Conservation (phyloP, 495 filamentous ascomycete species). For the Hyaloscypha hepaticicola region DNA sequence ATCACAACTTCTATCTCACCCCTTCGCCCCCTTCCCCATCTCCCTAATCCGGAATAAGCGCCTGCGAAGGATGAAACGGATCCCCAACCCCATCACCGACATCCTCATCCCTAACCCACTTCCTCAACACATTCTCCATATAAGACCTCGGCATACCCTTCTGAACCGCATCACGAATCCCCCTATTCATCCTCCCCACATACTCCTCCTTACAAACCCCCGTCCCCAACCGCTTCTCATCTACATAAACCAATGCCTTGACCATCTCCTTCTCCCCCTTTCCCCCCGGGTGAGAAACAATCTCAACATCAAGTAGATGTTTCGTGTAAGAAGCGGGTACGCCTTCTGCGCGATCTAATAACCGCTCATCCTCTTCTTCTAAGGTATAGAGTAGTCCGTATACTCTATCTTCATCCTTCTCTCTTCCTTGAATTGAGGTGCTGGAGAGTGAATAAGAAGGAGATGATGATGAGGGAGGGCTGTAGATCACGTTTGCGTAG, state of each 20-base stretch:
- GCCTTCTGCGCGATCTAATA: constrained; percentile 56
- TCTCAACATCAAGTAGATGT: constrained; percentile 25
- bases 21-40: background rate
- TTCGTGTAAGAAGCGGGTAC: constrained; percentile 55
- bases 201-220: constrained; percentile 25
- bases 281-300: constrained; percentile 9
- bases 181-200: constrained; percentile 25
- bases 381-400: constrained; percentile 55
- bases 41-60: background rate
- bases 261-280: background rate
- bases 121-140: constrained; percentile 21
- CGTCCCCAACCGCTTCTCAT: background rate
- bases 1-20: too few relatives aligned
- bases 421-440: background rate
- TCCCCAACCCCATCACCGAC: constrained; percentile 10
- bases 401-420: constrained; percentile 19
- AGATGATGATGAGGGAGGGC: background rate
- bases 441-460: background rate
- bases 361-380: constrained; percentile 41
- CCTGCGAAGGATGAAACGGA: constrained; percentile 16
- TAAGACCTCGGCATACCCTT: constrained; percentile 21
- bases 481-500: constrained; percentile 65
- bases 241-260: constrained; percentile 25
- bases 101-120: constrained; percentile 19
- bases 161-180: constrained; percentile 22